Conservation (phyloP, 106 monocot genomes). For the Dendrobium catenatum region DNA sequence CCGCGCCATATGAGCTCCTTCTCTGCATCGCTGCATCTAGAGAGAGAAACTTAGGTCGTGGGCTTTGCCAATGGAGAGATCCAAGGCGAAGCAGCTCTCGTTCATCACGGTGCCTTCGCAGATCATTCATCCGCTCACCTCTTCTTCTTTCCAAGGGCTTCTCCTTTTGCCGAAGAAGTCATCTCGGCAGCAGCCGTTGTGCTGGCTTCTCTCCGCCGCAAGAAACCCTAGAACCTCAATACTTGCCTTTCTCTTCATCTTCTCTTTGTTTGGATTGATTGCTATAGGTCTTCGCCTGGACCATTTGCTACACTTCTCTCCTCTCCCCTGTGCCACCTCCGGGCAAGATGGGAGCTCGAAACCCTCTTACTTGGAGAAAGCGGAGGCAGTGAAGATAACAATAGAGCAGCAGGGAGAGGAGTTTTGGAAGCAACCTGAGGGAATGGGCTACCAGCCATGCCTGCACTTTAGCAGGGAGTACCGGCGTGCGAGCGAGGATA, state of each 20-base stretch:
- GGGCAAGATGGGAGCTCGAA: not conserved
- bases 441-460: constrained; percentile 63
- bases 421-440: constrained; percentile 86
- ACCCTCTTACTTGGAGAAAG: not conserved
- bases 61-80: constrained; percentile 29
- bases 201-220: constrained; percentile 10
- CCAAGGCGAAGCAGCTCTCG: constrained; percentile 48
- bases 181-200: constrained; percentile 1
- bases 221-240: constrained; percentile 15
- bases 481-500: constrained; percentile 12
- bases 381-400: not conserved
- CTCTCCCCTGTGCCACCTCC: constrained; percentile 35
- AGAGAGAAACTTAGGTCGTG: constrained; percentile 11
- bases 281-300: constrained; percentile 30
- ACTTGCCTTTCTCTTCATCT: constrained; percentile 29
- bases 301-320: constrained; percentile 33
- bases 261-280: constrained; percentile 29
- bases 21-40: not conserved
- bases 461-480: constrained; percentile 51
- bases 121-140: constrained; percentile 42
- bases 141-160: constrained; percentile 30
- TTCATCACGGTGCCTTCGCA: constrained; percentile 70
- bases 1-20: too few species aligned
- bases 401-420: constrained; percentile 3
- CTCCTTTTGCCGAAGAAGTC: constrained; percentile 48